Conservation (phyloP, 192 early-diverging fungal species). For the Coemansia sp. region DNA sequence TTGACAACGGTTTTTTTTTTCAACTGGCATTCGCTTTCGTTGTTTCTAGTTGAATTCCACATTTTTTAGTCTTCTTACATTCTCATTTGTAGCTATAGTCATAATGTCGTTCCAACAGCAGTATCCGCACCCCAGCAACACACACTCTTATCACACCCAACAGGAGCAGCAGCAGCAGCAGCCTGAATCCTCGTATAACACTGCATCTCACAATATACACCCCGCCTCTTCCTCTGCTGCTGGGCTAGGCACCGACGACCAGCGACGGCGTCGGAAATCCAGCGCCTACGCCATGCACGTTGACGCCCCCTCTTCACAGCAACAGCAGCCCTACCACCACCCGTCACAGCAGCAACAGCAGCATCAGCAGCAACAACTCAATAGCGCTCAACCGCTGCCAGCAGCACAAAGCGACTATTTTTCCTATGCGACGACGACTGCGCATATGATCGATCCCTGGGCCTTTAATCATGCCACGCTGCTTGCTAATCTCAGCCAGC, state of each 20-base stretch:
- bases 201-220: too few species aligned
- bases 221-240: not conserved
- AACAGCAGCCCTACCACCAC: not conserved
- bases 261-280: conserved; percentile 24
- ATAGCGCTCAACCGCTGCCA: not conserved
- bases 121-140: not conserved
- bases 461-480: conserved; percentile 36
- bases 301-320: conserved; percentile 5
- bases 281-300: conserved; percentile 39
- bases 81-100: not conserved
- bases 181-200: not conserved
- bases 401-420: conserved; percentile 32
- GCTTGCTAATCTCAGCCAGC: conserved; percentile 36
- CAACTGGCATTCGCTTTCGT: too few species aligned
- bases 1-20: too few species aligned
- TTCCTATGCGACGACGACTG: conserved; percentile 37
- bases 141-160: conserved; percentile 4
- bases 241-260: not conserved
- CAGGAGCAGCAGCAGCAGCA: conserved; percentile 9
- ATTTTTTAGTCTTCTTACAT: not conserved
- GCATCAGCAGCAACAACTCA: too few species aligned
- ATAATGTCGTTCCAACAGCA: conserved; percentile 7
- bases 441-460: conserved; percentile 47
- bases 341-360: conserved; percentile 11
- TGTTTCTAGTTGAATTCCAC: too few species aligned